Conservation (phyloP, 805 yeast genomes). For the Diddensiella transvaalensis region DNA sequence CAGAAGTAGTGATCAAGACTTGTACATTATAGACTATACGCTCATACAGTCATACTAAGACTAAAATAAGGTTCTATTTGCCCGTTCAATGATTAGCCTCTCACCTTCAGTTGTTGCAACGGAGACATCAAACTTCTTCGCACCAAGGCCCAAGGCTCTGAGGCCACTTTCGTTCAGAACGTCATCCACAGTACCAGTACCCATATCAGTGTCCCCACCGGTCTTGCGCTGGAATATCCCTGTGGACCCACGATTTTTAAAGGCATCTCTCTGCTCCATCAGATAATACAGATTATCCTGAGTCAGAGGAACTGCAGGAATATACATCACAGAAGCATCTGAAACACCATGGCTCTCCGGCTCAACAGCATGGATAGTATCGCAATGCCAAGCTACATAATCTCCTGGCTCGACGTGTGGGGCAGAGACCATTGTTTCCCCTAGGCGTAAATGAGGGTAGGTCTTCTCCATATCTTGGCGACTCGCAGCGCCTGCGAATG, state of each 20-base stretch:
- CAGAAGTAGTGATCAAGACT: too few relatives aligned
- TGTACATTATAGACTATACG: too few relatives aligned
- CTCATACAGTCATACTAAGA: too few relatives aligned
- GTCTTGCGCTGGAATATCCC: constrained; percentile 22
- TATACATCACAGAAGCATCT: constrained; percentile 41
- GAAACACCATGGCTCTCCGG: constrained; percentile 32
- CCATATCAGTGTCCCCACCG: constrained; percentile 14
- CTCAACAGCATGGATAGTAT: constrained; percentile 42
- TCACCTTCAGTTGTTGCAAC: constrained; percentile 10
- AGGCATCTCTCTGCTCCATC: constrained; percentile 24
- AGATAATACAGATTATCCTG: constrained; percentile 21
- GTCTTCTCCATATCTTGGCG: constrained; percentile 31
- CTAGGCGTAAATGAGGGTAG: constrained; percentile 38
- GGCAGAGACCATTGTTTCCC: constrained; percentile 34
- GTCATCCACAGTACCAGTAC: constrained; percentile 9
- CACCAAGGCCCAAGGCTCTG: constrained; percentile 15
- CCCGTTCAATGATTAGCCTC: constrained; percentile 8
- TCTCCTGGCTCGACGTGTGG: constrained; percentile 44
- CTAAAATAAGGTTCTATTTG: constrained; percentile 5
- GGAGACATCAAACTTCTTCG: constrained; percentile 6
- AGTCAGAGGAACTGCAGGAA: constrained; percentile 37
- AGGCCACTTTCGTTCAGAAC: constrained; percentile 7
- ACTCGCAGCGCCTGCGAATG: constrained; percentile 33
- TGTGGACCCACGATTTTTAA: constrained; percentile 19
- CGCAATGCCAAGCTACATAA: constrained; percentile 45